phyloP scores from a whole-genome alignment of 2,329 filamentous ascomycete species.

The Botrytis aclada region DNA sequence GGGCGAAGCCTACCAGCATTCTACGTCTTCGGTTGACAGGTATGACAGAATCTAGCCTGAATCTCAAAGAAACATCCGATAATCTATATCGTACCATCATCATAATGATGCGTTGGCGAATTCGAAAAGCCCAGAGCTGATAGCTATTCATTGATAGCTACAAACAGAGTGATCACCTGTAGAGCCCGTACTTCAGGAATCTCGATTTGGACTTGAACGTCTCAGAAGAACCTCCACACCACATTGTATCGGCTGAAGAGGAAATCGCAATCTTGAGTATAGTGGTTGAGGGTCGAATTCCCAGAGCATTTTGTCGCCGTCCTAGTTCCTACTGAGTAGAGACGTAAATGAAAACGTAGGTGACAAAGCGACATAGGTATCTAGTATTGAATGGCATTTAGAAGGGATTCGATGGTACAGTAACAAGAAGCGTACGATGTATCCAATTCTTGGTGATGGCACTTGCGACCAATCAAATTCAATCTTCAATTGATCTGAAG shows the following conservation, averaged over 20 bases:
- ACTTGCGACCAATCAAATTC: neutral
- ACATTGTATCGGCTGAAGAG: conserved; percentile 43
- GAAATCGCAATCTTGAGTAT: neutral
- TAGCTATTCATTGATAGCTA: conserved; percentile 42
- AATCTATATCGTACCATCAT: conserved; percentile 45
- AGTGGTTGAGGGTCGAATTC: neutral
- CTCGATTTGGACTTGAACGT: conserved; percentile 47
- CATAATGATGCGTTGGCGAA: conserved; percentile 52
- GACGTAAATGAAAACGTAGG: neutral
- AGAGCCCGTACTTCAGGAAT: conserved; percentile 56
- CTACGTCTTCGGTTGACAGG: conserved; percentile 43
- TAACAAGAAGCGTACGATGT: neutral
- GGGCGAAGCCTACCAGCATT: conserved; percentile 46
- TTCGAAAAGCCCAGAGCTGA: conserved; percentile 38
- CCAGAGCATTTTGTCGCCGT: neutral
- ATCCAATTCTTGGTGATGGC: neutral
- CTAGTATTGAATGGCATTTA: neutral
- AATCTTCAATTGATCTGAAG: neutral
- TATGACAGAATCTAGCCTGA: conserved; percentile 20
- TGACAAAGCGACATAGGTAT: neutral
- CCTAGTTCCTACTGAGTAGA: neutral
- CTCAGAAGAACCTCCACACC: conserved; percentile 48
- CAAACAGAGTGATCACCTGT: neutral
- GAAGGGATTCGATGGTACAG: too few species aligned
- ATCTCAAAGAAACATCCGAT: conserved; percentile 25